Evolutionary conservation across 345 rosid species (phyloP), one percentile per base, ranked within the genome.

Genomic region (Salix dunnii): DNA sequence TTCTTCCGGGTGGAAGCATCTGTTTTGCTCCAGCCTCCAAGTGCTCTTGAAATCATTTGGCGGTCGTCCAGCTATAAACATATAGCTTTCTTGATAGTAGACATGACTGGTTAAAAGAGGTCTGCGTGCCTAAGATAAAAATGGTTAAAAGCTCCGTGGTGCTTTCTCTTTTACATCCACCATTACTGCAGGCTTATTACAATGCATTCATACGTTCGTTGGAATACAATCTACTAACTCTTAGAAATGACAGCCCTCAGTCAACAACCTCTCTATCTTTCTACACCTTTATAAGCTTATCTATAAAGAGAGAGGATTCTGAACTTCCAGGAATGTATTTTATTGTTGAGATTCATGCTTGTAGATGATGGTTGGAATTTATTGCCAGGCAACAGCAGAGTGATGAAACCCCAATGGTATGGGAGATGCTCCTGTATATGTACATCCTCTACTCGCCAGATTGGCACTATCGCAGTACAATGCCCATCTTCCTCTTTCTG

Each of bases 321-420:
- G 60, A 53, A 53, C 60, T 53, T 53, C 60, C 60, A 53, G 21
- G 60, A 7, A 53, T 53, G 12, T 53, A 18, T 53, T 53, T 53
- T 21, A 53, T 21, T 53, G 60, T 7, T 6, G 25, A 53, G 60
- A 53, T 58, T 58, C 63, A 58, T 25, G 28, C 63, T 3, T 23
- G 63, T n/a, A 58, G 46, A 48, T n/a, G 48, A n/a, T 70, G 42
- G 46, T 70, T 77, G 61, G 9, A 33, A 49, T 53, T 31, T 60
- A 3, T 61, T 76, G 77, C 23, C 89, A 92, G 97, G 91, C 97
- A 92, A 78, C 97, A 90, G 81, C 98, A 94, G 77, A 87, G 94
- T 78, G 98, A 94, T 80, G 97, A 94, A 78, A 94, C 97, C 1
- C 96, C 96, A 0, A 91, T 94, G 98, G 98, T 94, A 68, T 92